Base-by-base conservation (phyloP, 2,329 filamentous ascomycete genomes). In the Diaporthe ilicicola region DNA sequence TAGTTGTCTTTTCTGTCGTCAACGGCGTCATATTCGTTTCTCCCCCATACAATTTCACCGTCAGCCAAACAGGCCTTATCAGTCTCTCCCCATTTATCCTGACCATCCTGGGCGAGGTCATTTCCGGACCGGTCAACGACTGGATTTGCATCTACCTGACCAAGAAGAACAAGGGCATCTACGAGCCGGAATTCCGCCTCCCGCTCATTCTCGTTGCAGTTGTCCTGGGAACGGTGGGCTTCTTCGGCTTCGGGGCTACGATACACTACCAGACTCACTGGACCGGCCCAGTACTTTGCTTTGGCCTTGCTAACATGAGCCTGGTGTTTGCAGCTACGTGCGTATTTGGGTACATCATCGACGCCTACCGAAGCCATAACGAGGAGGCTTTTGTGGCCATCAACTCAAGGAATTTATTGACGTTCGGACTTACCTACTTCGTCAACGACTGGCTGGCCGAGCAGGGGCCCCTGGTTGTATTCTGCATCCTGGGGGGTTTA, bases 101-200 rank as follows among this genome's bases (percentile, higher is more conserved):
- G 13, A 83, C 79, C 10, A 79, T 86, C 32, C 76, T 88, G 27
- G 85, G 84, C 32, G 81, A 84, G 69, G 48, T 85, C 10, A 74
- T 84, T 4, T 80, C 81, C 0, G 85, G 85, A 1, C 84, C 84
- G 0, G 73, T 87, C 56, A 85, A 83, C 74, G 85, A 86, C 75
- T 83, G 79, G 76, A 75, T 84, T 39, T 81, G 79, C 69, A 72
- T 86, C 24, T 84, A 79, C 76, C 81, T 86, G 69, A 83, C 85
- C 4, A 83, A 82, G 75, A 82, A 80, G 72, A 88, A 87, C 75
- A 79, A 78, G 24, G 86, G 86, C n/a, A 78, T 87, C 59, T 88
- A 87, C 76, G 86, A 88, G 74, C 86, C 86, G 6, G 86, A 88
- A 74, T 88, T 87, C 74, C 82, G 86, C 12, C 79, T 86, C 10